Evolutionary conservation across 1,284 basidiomycete genomes (phyloP).

Genomic region (Agroathelia rolfsii): DNA sequence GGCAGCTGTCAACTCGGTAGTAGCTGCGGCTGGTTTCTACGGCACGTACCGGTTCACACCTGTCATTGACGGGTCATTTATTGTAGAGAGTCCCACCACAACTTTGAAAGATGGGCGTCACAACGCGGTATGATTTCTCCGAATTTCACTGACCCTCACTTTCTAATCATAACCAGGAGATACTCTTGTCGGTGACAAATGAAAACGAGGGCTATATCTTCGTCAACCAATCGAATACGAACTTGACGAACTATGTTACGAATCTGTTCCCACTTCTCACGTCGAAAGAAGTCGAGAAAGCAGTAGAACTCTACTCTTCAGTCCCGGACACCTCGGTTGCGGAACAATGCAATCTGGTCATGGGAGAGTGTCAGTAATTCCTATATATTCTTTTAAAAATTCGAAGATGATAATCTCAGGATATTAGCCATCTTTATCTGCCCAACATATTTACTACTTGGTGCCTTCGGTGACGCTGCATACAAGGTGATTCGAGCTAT

Average conservation of each 20-base stretch:
- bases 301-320: slow-evolving; percentile 9
- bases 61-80: slow-evolving; percentile 25
- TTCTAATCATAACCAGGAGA: too few relatives aligned
- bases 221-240: slow-evolving; percentile 20
- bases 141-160: too few relatives aligned
- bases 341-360: slow-evolving; percentile 12
- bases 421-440: slow-evolving; percentile 9
- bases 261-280: slow-evolving; percentile 22
- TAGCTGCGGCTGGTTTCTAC: slow-evolving; percentile 15
- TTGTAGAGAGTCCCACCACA: slow-evolving; percentile 20
- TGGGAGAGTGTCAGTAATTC: slow-evolving; percentile 15
- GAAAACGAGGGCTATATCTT: slow-evolving; percentile 29
- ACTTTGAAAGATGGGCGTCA: slow-evolving; percentile 14
- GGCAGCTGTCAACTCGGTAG: slow-evolving; percentile 11
- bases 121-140: slow-evolving; percentile 13
- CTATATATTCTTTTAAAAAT: neutral
- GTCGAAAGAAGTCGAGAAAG: slow-evolving; percentile 8
- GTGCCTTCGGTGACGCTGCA: slow-evolving; percentile 4
- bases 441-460: slow-evolving; percentile 6
- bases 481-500: slow-evolving; percentile 4
- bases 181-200: slow-evolving; percentile 27
- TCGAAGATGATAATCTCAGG: neutral
- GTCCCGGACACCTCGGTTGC: neutral
- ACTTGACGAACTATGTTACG: slow-evolving; percentile 21
- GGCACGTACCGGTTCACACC: slow-evolving; percentile 21